Percentiles rank a stretch among this genome's conserved stretches.
Conservation (phyloP, 306 rosid genomes). For the Corylus heterophylla region DNA sequence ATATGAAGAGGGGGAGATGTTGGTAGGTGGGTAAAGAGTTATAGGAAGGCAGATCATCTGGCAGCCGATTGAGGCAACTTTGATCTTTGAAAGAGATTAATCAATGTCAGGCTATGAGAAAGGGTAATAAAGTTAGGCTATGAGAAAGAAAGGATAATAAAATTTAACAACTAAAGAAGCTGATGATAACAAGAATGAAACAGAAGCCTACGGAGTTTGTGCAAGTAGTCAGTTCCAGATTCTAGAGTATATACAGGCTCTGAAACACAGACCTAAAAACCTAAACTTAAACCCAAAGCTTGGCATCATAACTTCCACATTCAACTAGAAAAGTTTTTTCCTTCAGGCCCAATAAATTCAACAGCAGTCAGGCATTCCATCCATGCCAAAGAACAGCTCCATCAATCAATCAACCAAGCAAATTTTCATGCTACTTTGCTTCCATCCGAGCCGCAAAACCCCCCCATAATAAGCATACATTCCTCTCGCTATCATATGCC, state of each 20-base stretch:
- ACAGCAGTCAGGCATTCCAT: slow-evolving; percentile 26
- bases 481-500: slow-evolving; percentile 6
- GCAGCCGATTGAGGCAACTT: slow-evolving; percentile 12
- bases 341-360: slow-evolving; percentile 37
- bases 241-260: slow-evolving; percentile 25
- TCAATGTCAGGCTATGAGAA: slow-evolving; percentile 4
- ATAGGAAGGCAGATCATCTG: slow-evolving; percentile 21
- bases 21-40: slow-evolving; percentile 12
- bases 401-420: slow-evolving; percentile 21
- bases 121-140: slow-evolving; percentile 1
- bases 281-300: slow-evolving; percentile 11
- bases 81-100: slow-evolving; percentile 1
- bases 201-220: slow-evolving; percentile 22
- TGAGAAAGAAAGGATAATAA: slow-evolving; percentile 8
- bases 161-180: slow-evolving; percentile 1
- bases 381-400: slow-evolving; percentile 22
- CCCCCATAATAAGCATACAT: neutral
- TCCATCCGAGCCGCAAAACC: slow-evolving; percentile 18
- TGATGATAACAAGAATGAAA: neutral
- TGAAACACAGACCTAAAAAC: slow-evolving; percentile 5
- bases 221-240: slow-evolving; percentile 4
- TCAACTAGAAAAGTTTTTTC: slow-evolving; percentile 27
- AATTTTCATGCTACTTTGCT: slow-evolving; percentile 29
- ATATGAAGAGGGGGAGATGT: slow-evolving; percentile 23
- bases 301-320: slow-evolving; percentile 18